Conservation (phyloP, 1,284 basidiomycete species). For the Austroboletus niveus region DNA sequence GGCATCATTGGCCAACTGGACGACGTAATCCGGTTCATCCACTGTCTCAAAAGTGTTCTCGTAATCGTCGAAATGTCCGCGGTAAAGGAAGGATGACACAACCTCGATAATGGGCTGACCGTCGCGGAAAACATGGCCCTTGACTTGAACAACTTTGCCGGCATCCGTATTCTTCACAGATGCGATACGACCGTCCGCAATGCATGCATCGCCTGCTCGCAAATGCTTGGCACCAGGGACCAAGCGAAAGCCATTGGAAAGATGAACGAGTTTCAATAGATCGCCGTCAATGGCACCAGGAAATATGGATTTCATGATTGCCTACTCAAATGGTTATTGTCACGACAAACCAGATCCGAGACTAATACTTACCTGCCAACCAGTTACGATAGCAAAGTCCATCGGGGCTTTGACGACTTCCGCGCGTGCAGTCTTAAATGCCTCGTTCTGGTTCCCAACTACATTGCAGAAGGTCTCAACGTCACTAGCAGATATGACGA, state of each 20-base stretch:
- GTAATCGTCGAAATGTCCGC: conserved; percentile 91
- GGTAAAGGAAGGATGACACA: conserved; percentile 93
- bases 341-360: neutral
- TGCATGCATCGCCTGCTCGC: conserved; percentile 86
- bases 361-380: conserved; percentile 80
- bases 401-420: conserved; percentile 84
- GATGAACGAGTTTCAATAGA: conserved; percentile 92
- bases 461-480: conserved; percentile 92
- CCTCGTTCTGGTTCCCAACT: conserved; percentile 89
- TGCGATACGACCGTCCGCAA: conserved; percentile 83
- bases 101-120: conserved; percentile 89
- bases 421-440: conserved; percentile 78
- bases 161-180: conserved; percentile 91
- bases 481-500: conserved; percentile 71
- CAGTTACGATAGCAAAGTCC: conserved; percentile 98
- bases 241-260: conserved; percentile 94
- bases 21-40: conserved; percentile 86
- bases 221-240: conserved; percentile 77
- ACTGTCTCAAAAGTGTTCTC: conserved; percentile 94
- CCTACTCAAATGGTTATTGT: conserved; percentile 45
- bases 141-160: conserved; percentile 93
- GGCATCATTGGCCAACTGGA: conserved; percentile 75
- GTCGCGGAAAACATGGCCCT: conserved; percentile 78
- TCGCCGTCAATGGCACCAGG: conserved; percentile 90
- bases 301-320: conserved; percentile 97